Conservation (phyloP, 192 early-diverging fungal genomes). For the Entomortierella beljakovae region DNA sequence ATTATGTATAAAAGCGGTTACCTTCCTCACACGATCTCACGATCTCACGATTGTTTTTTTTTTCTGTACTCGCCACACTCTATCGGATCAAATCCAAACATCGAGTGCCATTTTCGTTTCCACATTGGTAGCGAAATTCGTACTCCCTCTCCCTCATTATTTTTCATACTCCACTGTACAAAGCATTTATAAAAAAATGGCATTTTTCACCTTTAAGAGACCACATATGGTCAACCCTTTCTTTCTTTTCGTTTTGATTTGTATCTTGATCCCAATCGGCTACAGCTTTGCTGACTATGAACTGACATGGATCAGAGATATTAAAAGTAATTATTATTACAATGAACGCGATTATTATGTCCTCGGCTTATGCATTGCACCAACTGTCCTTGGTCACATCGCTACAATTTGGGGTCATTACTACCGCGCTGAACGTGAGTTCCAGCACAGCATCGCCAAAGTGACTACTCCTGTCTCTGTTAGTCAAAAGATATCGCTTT, state of each 20-base stretch:
- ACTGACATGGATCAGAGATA: conserved; percentile 26
- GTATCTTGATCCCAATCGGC: conserved; percentile 35
- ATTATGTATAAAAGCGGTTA: conserved; percentile 3
- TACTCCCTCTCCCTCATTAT: neutral
- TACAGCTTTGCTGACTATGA: conserved; percentile 39
- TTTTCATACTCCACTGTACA: neutral
- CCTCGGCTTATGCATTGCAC: conserved; percentile 31
- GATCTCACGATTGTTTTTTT: neutral
- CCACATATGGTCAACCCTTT: conserved; percentile 25
- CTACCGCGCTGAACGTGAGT: conserved; percentile 51
- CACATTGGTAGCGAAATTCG: conserved; percentile 1
- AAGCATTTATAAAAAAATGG: conserved; percentile 14
- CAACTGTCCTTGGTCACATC: conserved; percentile 35
- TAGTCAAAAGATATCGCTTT: conserved; percentile 49
- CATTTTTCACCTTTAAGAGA: conserved; percentile 17
- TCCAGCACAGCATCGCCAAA: conserved; percentile 54
- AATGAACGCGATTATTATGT: conserved; percentile 44
- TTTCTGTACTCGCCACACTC: conserved; percentile 2
- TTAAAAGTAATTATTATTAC: conserved; percentile 25
- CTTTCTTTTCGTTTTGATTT: conserved; percentile 33
- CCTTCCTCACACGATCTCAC: no score
- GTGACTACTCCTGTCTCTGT: conserved; percentile 42
- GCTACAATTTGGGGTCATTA: conserved; percentile 53
- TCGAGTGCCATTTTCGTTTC: neutral
- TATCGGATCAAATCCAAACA: neutral